Conservation (phyloP, 768 basidiomycete species). For the Tubosaeta sp. region DNA sequence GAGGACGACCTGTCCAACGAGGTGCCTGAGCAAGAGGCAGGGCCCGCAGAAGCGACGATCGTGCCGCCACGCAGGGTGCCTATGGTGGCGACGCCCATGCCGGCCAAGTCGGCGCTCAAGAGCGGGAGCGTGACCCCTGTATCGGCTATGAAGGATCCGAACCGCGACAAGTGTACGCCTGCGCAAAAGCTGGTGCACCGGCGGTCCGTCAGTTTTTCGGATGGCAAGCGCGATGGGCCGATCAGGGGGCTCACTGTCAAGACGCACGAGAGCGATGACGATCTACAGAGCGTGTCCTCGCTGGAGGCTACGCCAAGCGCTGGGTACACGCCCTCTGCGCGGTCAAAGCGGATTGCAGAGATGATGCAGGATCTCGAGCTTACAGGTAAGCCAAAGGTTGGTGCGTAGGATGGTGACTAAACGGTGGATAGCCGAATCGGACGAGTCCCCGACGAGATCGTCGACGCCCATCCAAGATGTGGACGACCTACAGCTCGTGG, state of each 20-base stretch:
- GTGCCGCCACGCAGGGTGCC: constrained; percentile 14
- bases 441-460: constrained; percentile 55
- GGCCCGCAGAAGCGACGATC: constrained; percentile 17
- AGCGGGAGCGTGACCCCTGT: constrained; percentile 48
- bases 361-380: constrained; percentile 74
- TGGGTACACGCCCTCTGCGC: constrained; percentile 50
- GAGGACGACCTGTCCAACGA: constrained; percentile 38
- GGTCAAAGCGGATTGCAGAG: constrained; percentile 78
- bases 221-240: constrained; percentile 87
- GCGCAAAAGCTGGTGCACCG: constrained; percentile 47
- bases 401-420: constrained; percentile 3
- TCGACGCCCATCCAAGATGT: constrained; percentile 41
- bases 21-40: constrained; percentile 3
- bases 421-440: constrained; percentile 27
- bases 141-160: constrained; percentile 55
- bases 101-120: constrained; percentile 40
- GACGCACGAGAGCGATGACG: constrained; percentile 37
- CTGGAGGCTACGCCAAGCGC: constrained; percentile 16
- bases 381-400: constrained; percentile 50
- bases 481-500: constrained; percentile 47
- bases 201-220: constrained; percentile 96
- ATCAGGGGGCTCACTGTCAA: constrained; percentile 56
- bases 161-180: constrained; percentile 52
- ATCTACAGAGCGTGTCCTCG: constrained; percentile 17
- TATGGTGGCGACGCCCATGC: constrained; percentile 24